Evolutionary conservation across 345 rosid species (phyloP).

Genomic region (Rhodomyrtus tomentosa): DNA sequence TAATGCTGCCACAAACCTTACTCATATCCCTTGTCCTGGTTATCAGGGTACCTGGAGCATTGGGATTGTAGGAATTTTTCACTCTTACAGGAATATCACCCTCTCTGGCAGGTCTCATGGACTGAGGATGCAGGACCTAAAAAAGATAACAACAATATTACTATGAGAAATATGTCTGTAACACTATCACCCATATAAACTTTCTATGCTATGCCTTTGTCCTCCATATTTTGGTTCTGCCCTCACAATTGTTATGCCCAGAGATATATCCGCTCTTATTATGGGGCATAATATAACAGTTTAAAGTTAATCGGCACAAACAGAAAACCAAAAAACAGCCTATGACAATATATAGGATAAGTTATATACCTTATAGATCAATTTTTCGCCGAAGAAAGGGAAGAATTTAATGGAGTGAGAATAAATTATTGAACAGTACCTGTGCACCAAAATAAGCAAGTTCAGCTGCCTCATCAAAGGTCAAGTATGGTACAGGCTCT

Average conservation of each 20-base stretch:
- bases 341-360: not conserved
- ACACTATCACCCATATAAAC: not conserved
- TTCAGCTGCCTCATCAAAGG: conserved; percentile 99
- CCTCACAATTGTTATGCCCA: not conserved
- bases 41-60: conserved; percentile 96
- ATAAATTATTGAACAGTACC: conserved; percentile 23
- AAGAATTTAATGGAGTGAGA: not conserved
- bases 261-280: not conserved
- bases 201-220: not conserved
- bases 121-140: conserved; percentile 95
- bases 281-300: not conserved
- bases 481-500: conserved; percentile 73
- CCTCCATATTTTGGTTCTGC: not conserved
- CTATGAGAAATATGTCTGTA: not conserved
- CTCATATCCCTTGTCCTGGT: conserved; percentile 82
- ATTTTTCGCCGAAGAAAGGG: not conserved
- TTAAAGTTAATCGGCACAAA: not conserved
- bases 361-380: not conserved
- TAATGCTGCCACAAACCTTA: conserved; percentile 41
- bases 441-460: conserved; percentile 99
- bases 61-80: conserved; percentile 91
- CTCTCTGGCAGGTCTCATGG: conserved; percentile 99
- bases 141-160: not conserved
- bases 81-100: conserved; percentile 98
- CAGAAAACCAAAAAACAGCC: not conserved